phyloP scores from a whole-genome alignment of 106 monocot species.

The Dioscorea zingiberensis region DNA sequence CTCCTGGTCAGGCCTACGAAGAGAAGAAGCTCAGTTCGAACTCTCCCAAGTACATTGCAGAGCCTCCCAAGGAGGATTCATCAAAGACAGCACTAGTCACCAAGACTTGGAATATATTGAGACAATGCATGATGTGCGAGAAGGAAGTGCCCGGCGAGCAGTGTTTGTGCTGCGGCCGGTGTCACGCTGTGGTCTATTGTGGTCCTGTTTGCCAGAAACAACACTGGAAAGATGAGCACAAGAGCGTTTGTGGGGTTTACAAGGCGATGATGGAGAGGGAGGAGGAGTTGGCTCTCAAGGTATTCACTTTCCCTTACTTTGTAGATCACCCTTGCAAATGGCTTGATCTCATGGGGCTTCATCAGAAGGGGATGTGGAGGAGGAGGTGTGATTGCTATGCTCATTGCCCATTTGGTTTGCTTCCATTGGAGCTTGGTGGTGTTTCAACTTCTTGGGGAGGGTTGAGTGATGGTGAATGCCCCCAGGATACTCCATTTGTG shows the following conservation, averaged over 20 bases:
- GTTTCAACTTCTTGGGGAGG: constrained; percentile 31
- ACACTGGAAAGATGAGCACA: constrained; percentile 54
- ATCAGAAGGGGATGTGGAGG: constrained; percentile 66
- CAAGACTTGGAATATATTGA: no score
- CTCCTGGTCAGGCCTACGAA: constrained; percentile 34
- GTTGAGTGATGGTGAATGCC: constrained; percentile 26
- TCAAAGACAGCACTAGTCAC: no score
- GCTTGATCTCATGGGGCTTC: constrained; percentile 44
- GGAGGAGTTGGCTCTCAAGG: constrained; percentile 44
- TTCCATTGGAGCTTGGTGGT: constrained; percentile 14
- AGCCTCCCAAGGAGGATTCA: neutral
- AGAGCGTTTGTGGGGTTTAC: constrained; percentile 37
- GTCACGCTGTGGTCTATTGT: constrained; percentile 35
- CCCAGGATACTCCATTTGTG: constrained; percentile 18
- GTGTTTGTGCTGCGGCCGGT: constrained; percentile 29
- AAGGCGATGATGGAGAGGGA: constrained; percentile 53
- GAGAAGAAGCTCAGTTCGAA: constrained; percentile 28
- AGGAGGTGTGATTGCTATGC: constrained; percentile 37
- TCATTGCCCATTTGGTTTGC: constrained; percentile 41
- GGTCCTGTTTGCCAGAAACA: constrained; percentile 43
- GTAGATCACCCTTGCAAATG: constrained; percentile 40
- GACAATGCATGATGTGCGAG: constrained; percentile 8
- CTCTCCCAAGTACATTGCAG: constrained; percentile 21
- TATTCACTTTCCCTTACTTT: constrained; percentile 40
- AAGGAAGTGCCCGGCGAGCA: constrained; percentile 29